Evolutionary conservation across 2,329 filamentous ascomycete genomes (phyloP).

Genomic region (Fusarium solani-melongenae): DNA sequence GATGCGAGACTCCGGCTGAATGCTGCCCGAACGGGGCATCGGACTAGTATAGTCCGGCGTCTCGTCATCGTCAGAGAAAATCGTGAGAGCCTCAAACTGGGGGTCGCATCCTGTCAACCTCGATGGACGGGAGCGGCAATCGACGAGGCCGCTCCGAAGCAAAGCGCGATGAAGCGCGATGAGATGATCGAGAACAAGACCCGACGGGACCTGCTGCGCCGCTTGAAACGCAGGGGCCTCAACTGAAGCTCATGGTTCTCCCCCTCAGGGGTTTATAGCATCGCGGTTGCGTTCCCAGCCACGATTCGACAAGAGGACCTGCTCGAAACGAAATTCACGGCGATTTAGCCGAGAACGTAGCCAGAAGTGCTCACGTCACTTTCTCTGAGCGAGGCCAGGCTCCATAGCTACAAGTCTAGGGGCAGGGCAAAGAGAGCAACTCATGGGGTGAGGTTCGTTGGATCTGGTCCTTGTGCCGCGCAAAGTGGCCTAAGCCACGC

Average conservation of each 20-base stretch:
- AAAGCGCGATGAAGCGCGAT: slow-evolving; percentile 6
- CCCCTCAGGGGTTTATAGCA: slow-evolving; percentile 1
- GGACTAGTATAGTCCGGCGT: background rate
- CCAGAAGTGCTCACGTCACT: slow-evolving; percentile 14
- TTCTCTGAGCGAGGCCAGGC: background rate
- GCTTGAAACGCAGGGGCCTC: slow-evolving; percentile 1
- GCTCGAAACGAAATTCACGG: background rate
- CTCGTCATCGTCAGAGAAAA: slow-evolving; percentile 3
- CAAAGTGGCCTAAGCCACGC: slow-evolving; percentile 27
- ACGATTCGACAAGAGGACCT: background rate
- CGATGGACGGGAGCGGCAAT: background rate
- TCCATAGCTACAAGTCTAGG: background rate
- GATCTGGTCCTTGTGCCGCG: slow-evolving; percentile 25
- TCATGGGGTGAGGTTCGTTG: slow-evolving; percentile 37
- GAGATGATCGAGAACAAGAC: slow-evolving; percentile 1
- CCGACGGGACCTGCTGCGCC: background rate
- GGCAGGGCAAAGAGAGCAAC: background rate
- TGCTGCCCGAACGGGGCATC: slow-evolving; percentile 1
- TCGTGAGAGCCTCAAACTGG: slow-evolving; percentile 5
- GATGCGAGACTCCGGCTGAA: background rate
- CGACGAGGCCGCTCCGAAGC: background rate
- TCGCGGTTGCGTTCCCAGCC: background rate
- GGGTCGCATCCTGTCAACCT: background rate
- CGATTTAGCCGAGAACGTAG: background rate
- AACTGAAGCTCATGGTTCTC: background rate